Percentiles rank a stretch among this genome's conserved stretches.
Conservation (phyloP, 805 yeast species). For the Cyberlindnera nakhonratchasimensis region DNA sequence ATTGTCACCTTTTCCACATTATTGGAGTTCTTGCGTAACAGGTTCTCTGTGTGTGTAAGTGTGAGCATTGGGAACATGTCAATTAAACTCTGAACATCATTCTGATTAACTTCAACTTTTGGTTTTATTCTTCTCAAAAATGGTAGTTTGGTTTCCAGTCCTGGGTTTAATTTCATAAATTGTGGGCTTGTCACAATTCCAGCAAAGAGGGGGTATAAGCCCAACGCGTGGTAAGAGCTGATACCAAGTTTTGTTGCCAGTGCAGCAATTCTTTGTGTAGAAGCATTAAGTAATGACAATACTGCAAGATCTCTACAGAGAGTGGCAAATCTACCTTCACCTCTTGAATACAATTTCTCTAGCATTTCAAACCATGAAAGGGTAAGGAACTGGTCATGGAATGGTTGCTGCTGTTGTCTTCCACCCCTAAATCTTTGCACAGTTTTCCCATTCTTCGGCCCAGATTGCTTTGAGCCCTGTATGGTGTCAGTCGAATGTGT, state of each 20-base stretch:
- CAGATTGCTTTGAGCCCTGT: not conserved
- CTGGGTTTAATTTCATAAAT: constrained; percentile 47
- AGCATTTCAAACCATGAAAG: constrained; percentile 55
- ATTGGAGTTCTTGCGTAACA: constrained; percentile 45
- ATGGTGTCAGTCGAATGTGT: not conserved
- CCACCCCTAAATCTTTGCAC: not conserved
- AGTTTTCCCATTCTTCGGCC: not conserved
- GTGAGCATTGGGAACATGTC: constrained; percentile 69
- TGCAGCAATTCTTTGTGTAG: constrained; percentile 27
- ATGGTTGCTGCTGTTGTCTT: constrained; percentile 24
- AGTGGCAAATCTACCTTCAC: constrained; percentile 48
- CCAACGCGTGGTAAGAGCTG: constrained; percentile 38
- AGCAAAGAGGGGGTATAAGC: constrained; percentile 51
- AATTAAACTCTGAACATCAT: constrained; percentile 33
- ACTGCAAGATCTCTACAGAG: constrained; percentile 47
- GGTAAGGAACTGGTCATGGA: constrained; percentile 54
- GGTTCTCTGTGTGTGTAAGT: constrained; percentile 40
- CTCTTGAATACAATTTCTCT: constrained; percentile 56
- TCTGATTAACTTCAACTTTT: constrained; percentile 8
- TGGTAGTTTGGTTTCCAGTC: constrained; percentile 47
- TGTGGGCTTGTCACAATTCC: constrained; percentile 48
- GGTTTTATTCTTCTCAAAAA: constrained; percentile 33
- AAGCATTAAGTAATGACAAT: constrained; percentile 40
- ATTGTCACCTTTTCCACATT: constrained; percentile 58
- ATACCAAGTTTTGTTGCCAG: constrained; percentile 45